These are phyloP conservation scores for Clonostachys byssicola DNA, from an alignment of 2,329 filamentous ascomycete genomes.

Conservation along the genomic window DNA sequence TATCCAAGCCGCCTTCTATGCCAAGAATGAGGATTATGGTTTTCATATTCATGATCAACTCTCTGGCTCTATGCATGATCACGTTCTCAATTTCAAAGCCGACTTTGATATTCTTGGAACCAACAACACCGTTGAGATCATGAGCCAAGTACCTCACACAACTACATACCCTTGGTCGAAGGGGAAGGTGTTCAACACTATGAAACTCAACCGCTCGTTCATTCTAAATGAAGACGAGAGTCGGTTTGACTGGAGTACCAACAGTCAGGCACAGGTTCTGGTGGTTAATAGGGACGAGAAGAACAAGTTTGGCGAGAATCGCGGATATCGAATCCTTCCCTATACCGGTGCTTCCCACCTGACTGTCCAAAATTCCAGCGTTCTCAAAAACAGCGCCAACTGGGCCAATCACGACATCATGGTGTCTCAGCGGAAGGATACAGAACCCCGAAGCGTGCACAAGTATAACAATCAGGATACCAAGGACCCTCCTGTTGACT, in stretches of 20 bases:
- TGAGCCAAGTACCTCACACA: slow-evolving; percentile 22
- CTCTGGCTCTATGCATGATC: slow-evolving; percentile 48
- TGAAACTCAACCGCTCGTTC: slow-evolving; percentile 39
- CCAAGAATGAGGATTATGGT: slow-evolving; percentile 25
- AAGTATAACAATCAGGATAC: slow-evolving; percentile 38
- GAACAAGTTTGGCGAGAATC: slow-evolving; percentile 46
- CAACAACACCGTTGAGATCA: slow-evolving; percentile 35
- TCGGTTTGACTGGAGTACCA: slow-evolving; percentile 42
- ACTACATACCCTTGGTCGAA: slow-evolving; percentile 43
- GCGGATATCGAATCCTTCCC: slow-evolving; percentile 39
- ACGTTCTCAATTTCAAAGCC: slow-evolving; percentile 50
- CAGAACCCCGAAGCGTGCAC: slow-evolving; percentile 40
- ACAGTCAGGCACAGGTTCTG: slow-evolving; percentile 38
- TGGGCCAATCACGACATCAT: slow-evolving; percentile 49
- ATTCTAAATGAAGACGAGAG: slow-evolving; percentile 31
- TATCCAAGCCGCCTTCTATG: slow-evolving; percentile 35
- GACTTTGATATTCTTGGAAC: slow-evolving; percentile 47
- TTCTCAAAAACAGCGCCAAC: slow-evolving; percentile 34
- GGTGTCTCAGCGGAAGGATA: slow-evolving; percentile 45
- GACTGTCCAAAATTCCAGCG: slow-evolving; percentile 42
- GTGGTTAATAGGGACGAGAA: slow-evolving; percentile 44
- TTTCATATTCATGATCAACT: slow-evolving; percentile 43
- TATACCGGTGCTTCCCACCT: slow-evolving; percentile 22
- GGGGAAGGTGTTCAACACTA: slow-evolving; percentile 40
- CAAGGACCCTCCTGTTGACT: slow-evolving; percentile 43